Conservation (phyloP, 2,329 filamentous ascomycete species). For the Apiospora koreana region DNA sequence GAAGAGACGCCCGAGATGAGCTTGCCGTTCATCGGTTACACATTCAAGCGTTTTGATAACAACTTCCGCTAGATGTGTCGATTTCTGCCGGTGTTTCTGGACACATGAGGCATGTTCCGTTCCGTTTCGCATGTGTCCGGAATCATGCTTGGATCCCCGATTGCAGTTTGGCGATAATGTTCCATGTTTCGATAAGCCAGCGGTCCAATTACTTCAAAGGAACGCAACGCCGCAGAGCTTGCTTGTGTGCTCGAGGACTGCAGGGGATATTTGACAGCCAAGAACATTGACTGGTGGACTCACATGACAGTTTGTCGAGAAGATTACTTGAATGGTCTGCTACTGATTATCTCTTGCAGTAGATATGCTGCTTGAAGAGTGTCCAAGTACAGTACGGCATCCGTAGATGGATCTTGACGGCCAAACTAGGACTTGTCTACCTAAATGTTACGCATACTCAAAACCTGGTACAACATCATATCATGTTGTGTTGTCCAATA, state of each 20-base stretch:
- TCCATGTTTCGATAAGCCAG: not conserved
- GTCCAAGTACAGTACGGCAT: not conserved
- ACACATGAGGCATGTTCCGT: not conserved
- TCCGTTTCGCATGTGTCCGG: not conserved
- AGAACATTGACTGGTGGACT: not conserved
- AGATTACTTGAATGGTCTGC: not conserved
- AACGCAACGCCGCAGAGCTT: not conserved
- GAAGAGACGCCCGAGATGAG: slow-evolving; percentile 93
- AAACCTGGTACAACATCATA: not conserved
- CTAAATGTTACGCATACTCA: not conserved
- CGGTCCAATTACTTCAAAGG: not conserved
- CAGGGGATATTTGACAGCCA: too few species aligned
- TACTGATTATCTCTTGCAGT: not conserved
- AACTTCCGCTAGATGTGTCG: slow-evolving; percentile 56
- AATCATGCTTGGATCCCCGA: not conserved
- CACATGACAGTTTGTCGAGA: not conserved
- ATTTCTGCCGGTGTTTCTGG: not conserved
- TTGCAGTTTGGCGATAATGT: not conserved
- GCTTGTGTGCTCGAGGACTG: too few species aligned
- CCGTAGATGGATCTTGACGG: not conserved
- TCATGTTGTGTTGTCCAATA: too few species aligned
- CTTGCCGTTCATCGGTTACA: slow-evolving; percentile 93
- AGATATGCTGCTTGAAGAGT: not conserved
- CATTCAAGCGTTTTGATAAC: slow-evolving; percentile 93
- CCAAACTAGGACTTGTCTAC: not conserved